Conservation (phyloP, 192 early-diverging fungal genomes). For the Coemansia sp. region DNA sequence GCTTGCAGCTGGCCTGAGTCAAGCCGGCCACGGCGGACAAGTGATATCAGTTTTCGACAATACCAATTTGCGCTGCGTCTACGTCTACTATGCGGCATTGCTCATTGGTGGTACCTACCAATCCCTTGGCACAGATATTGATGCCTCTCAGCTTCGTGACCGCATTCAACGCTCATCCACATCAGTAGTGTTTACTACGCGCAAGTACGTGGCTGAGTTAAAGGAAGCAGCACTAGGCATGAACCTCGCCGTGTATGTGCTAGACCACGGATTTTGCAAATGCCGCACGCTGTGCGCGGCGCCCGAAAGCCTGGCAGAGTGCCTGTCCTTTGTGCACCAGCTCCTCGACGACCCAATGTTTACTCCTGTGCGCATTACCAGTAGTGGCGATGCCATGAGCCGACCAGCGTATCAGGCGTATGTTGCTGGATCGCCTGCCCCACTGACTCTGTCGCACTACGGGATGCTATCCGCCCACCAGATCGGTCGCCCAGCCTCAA, state of each 20-base stretch:
- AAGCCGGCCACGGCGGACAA: conserved; percentile 22
- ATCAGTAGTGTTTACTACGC: conserved; percentile 34
- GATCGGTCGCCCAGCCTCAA: conserved; percentile 11
- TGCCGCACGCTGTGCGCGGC: conserved; percentile 2
- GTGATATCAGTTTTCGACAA: conserved; percentile 45
- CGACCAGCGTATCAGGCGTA: conserved; percentile 46
- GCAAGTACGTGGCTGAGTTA: conserved; percentile 20
- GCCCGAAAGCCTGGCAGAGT: conserved; percentile 8
- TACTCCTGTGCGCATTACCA: conserved; percentile 40
- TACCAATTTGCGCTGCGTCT: conserved; percentile 41
- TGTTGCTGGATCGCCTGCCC: conserved; percentile 18
- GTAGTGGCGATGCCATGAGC: conserved; percentile 36
- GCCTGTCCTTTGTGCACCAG: conserved; percentile 27
- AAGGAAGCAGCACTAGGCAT: conserved; percentile 14
- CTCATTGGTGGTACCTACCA: conserved; percentile 53
- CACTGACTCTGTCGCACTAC: conserved; percentile 48
- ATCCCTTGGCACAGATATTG: conserved; percentile 36
- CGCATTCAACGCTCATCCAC: conserved; percentile 31
- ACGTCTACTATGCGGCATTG: conserved; percentile 52
- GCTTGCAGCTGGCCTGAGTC: conserved; percentile 40
- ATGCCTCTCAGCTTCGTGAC: conserved; percentile 15
- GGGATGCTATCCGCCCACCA: conserved; percentile 40
- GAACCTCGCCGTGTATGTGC: conserved; percentile 24
- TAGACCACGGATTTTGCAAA: conserved; percentile 18
- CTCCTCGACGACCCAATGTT: conserved; percentile 47